A percentile compares a stretch with the other conserved stretches of the same genome.
phyloP scores from a whole-genome alignment of 805 yeast species.

The Zygosaccharomyces bisporus region DNA sequence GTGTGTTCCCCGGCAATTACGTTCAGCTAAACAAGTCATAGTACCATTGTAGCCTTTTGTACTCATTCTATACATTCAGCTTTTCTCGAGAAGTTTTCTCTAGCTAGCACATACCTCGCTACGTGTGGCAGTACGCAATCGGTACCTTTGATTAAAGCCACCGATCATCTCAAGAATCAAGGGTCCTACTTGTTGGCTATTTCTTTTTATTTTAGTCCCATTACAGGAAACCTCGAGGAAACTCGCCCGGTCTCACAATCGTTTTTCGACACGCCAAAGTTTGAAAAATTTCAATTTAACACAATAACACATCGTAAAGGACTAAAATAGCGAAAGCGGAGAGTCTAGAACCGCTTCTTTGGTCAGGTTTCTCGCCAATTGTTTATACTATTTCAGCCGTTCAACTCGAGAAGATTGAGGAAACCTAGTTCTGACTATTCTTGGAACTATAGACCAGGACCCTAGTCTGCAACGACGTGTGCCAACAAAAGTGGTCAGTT shows the following conservation, averaged over 20 bases:
- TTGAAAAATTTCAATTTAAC: neutral
- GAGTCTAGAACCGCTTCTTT: neutral
- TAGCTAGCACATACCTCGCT: neutral
- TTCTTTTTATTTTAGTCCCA: neutral
- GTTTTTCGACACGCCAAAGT: neutral
- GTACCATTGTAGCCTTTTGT: neutral
- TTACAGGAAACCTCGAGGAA: neutral
- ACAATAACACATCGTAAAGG: neutral
- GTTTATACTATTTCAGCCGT: neutral
- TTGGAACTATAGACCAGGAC: neutral
- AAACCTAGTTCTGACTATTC: neutral
- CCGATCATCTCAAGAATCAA: neutral
- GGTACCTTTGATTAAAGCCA: neutral
- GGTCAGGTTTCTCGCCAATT: neutral
- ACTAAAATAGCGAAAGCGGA: neutral
- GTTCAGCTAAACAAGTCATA: conserved; percentile 59
- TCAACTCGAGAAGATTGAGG: neutral
- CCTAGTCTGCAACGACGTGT: neutral
- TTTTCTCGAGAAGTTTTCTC: neutral
- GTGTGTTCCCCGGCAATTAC: conserved; percentile 95
- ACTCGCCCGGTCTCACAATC: neutral
- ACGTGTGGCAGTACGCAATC: neutral
- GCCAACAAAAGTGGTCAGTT: neutral
- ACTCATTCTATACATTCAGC: neutral
- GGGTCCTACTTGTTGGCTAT: neutral